phyloP scores from a whole-genome alignment of 768 basidiomycete genomes.

The Cubamyces sp. region DNA sequence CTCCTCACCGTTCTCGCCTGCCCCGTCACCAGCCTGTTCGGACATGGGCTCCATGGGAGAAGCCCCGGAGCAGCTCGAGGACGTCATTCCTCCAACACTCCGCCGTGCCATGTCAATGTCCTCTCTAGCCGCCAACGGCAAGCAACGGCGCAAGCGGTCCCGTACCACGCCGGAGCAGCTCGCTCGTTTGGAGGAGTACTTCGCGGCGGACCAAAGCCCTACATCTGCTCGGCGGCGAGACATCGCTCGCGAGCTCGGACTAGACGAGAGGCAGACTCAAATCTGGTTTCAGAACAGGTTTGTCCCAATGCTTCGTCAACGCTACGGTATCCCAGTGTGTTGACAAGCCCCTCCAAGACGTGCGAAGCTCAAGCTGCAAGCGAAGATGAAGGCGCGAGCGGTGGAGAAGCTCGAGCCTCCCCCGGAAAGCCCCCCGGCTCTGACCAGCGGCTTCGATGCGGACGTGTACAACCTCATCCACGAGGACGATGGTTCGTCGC shows the following conservation, averaged over 20 bases:
- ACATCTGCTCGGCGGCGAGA: slow-evolving; percentile 72
- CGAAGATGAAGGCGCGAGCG: slow-evolving; percentile 46
- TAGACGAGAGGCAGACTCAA: slow-evolving; percentile 87
- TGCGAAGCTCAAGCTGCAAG: slow-evolving; percentile 76
- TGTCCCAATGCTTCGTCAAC: slow-evolving; percentile 3
- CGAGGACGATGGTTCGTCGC: slow-evolving; percentile 72
- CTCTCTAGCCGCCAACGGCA: slow-evolving; percentile 34
- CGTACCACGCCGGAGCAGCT: slow-evolving; percentile 83
- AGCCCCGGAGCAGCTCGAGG: not conserved
- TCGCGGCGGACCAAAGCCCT: slow-evolving; percentile 70
- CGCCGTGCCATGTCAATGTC: slow-evolving; percentile 20
- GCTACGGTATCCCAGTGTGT: slow-evolving; percentile 4
- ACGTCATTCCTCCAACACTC: slow-evolving; percentile 6
- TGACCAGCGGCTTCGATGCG: slow-evolving; percentile 54
- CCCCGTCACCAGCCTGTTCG: slow-evolving; percentile 12
- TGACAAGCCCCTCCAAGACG: slow-evolving; percentile 48
- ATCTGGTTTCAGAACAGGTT: slow-evolving; percentile 92
- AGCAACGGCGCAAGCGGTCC: slow-evolving; percentile 58
- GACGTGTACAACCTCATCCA: slow-evolving; percentile 70
- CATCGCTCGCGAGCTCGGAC: slow-evolving; percentile 73
- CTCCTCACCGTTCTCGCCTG: slow-evolving; percentile 16
- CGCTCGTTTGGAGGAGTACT: slow-evolving; percentile 72
- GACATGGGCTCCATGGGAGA: not conserved
- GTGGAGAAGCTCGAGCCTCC: slow-evolving; percentile 41
- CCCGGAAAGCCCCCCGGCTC: slow-evolving; percentile 55